These are phyloP conservation scores for Theobroma cacao DNA, from an alignment of 345 rosid genomes.

Conservation along the genomic window DNA sequence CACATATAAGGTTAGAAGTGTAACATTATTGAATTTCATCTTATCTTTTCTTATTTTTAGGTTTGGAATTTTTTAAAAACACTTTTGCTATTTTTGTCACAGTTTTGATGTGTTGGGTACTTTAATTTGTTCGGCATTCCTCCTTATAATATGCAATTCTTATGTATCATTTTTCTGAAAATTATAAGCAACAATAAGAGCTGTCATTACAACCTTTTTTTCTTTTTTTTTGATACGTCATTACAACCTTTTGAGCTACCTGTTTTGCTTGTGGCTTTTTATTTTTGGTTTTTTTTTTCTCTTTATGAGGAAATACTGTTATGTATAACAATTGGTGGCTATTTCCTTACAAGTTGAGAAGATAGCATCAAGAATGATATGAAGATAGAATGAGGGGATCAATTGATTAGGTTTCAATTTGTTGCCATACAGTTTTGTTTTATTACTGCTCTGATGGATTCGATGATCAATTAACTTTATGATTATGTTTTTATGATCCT, in stretches of 20 bases:
- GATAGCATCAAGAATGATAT: slow-evolving; percentile 96
- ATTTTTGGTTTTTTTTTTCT: not conserved
- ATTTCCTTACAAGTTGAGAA: slow-evolving; percentile 71
- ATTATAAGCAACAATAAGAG: not conserved
- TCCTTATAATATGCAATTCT: slow-evolving; percentile 63
- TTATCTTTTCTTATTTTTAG: not conserved
- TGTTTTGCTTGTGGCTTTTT: not conserved
- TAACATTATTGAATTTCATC: not conserved
- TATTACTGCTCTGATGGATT: not conserved
- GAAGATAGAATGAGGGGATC: slow-evolving; percentile 98
- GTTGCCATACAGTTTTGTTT: not conserved
- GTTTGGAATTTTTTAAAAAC: not conserved
- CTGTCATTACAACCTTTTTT: not conserved
- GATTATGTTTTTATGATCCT: not conserved
- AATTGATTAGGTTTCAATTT: slow-evolving; percentile 73
- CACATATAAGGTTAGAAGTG: slow-evolving; percentile 70
- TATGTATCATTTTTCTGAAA: not conserved
- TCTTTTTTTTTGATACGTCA: too few relatives aligned
- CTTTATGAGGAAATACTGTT: not conserved
- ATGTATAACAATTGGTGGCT: not conserved
- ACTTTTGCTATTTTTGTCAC: not conserved
- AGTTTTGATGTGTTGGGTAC: slow-evolving; percentile 98
- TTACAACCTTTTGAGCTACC: not conserved
- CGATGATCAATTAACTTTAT: not conserved
- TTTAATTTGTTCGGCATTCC: slow-evolving; percentile 87